These are phyloP conservation scores for Zymoseptoria tritici DNA, from an alignment of 2,329 filamentous ascomycete species.

Conservation along the genomic window DNA sequence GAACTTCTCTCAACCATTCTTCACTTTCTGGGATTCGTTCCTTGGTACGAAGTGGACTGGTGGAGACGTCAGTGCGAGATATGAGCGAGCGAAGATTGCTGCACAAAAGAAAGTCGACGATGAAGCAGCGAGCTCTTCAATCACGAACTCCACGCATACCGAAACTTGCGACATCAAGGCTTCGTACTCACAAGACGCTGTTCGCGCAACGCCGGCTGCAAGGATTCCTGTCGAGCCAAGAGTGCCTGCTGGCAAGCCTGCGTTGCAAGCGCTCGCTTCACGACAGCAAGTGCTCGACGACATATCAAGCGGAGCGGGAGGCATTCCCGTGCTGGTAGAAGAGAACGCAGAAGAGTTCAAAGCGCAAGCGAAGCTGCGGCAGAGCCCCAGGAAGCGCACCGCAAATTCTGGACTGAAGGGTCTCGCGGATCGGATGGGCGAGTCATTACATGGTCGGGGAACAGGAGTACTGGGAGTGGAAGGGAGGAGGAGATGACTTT, in stretches of 20 bases:
- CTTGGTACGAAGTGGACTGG: constrained; percentile 79
- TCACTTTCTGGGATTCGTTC: constrained; percentile 87
- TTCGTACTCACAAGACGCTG: constrained; percentile 23
- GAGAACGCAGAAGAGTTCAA: constrained; percentile 35
- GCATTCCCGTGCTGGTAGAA: constrained; percentile 32
- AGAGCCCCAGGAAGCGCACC: constrained; percentile 36
- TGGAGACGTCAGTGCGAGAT: constrained; percentile 52
- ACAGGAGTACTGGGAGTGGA: constrained; percentile 41
- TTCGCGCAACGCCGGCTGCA: constrained; percentile 17
- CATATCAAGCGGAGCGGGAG: constrained; percentile 24
- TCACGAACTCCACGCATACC: constrained; percentile 9
- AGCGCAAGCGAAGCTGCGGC: constrained; percentile 27
- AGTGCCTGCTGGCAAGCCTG: constrained; percentile 32
- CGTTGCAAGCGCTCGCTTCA: constrained; percentile 32
- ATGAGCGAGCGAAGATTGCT: constrained; percentile 48
- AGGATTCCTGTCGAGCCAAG: constrained; percentile 17
- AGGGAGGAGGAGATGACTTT: constrained; percentile 19
- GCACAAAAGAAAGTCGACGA: constrained; percentile 52
- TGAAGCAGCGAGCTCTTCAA: constrained; percentile 31
- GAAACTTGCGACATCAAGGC: constrained; percentile 12
- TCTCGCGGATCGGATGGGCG: constrained; percentile 39
- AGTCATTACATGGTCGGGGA: constrained; percentile 39
- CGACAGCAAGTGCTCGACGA: constrained; percentile 38
- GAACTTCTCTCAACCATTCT: constrained; percentile 76
- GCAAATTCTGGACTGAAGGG: constrained; percentile 37